These are phyloP conservation scores for Camelina laxa DNA, from an alignment of 345 rosid species.

Conservation along the genomic window DNA sequence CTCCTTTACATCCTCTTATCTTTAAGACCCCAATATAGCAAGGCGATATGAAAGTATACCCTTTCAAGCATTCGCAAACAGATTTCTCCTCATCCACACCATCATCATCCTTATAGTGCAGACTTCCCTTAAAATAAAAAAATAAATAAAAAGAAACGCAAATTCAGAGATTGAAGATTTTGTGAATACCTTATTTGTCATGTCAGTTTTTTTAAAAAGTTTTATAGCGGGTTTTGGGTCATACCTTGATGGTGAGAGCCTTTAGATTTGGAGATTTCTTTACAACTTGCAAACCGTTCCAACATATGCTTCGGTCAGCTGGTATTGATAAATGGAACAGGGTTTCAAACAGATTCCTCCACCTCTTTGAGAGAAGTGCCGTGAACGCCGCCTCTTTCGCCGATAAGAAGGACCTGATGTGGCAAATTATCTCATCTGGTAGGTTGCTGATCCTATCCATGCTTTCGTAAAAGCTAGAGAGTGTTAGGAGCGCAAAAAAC, in stretches of 20 bases:
- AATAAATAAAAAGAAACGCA: background rate
- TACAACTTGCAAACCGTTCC: background rate
- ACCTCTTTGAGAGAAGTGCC: background rate
- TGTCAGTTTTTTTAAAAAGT: background rate
- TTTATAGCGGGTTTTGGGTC: background rate
- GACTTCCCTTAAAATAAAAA: background rate
- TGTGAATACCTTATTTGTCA: background rate
- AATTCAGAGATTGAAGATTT: background rate
- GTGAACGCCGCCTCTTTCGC: background rate
- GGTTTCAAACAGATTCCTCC: background rate
- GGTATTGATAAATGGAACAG: background rate
- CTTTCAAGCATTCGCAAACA: background rate
- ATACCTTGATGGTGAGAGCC: background rate
- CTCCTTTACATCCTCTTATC: background rate
- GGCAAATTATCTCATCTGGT: background rate
- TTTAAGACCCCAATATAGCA: background rate
- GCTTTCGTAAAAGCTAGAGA: background rate
- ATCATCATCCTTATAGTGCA: background rate
- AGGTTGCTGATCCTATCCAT: background rate
- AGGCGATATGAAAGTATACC: background rate
- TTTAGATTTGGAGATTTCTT: background rate
- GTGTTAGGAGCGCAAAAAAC: no score
- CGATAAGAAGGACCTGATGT: background rate
- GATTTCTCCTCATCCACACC: background rate
- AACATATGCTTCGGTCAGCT: background rate